These are phyloP conservation scores for Borealophlyctis nickersoniae DNA, from an alignment of 192 early-diverging fungal genomes.

Conservation along the genomic window DNA sequence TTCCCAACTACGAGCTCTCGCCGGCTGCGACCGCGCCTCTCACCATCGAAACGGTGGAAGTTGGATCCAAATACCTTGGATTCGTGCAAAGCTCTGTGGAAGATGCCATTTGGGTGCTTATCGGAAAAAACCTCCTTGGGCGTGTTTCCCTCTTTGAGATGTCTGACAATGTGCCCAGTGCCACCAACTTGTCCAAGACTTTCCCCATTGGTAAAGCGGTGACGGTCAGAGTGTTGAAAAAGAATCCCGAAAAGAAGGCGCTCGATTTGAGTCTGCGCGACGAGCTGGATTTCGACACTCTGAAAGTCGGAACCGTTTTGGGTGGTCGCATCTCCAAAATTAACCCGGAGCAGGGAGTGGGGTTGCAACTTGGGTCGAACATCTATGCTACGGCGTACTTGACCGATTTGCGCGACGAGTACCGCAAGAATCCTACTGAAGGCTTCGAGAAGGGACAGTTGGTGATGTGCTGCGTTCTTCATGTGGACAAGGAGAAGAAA, in stretches of 20 bases:
- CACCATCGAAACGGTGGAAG: conserved; percentile 25
- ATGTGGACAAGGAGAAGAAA: conserved; percentile 46
- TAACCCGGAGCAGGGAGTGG: conserved; percentile 44
- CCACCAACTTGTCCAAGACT: conserved; percentile 24
- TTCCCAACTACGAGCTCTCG: conserved; percentile 11
- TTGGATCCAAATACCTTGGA: conserved; percentile 34
- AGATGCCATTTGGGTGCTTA: conserved; percentile 38
- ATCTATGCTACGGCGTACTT: conserved; percentile 60
- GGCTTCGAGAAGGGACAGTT: conserved; percentile 27
- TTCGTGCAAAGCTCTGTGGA: conserved; percentile 37
- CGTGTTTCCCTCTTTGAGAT: conserved; percentile 30
- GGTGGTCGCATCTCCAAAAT: conserved; percentile 53
- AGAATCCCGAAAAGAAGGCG: conserved; percentile 19
- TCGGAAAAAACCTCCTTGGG: conserved; percentile 36
- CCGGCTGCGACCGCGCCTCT: background rate
- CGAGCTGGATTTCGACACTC: conserved; percentile 34
- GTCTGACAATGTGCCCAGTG: conserved; percentile 25
- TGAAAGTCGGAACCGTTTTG: conserved; percentile 54
- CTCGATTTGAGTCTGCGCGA: conserved; percentile 34
- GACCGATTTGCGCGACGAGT: conserved; percentile 57
- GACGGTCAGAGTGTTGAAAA: conserved; percentile 24
- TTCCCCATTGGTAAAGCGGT: conserved; percentile 36
- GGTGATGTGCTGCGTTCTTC: conserved; percentile 34
- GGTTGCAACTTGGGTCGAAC: conserved; percentile 51
- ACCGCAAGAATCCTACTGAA: conserved; percentile 31